Conservation (phyloP, 2,329 filamentous ascomycete genomes). For the Epicoccum sorghinum region DNA sequence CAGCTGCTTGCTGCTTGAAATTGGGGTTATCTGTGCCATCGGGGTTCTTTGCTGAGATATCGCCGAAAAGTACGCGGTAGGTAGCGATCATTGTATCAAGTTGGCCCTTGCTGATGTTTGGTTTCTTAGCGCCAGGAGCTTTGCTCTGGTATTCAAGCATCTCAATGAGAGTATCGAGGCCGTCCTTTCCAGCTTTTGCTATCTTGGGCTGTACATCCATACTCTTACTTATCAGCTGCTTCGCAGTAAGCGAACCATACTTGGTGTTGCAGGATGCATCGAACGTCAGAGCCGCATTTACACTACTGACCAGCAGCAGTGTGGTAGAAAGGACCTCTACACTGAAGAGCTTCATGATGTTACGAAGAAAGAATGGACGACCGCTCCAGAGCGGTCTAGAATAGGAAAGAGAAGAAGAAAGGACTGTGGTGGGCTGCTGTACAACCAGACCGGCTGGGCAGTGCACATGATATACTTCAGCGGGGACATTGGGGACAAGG, state of each 20-base stretch:
- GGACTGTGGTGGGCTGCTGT: neutral
- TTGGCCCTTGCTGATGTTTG: constrained; percentile 2
- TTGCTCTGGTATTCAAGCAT: constrained; percentile 12
- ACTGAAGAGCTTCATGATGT: constrained; percentile 12
- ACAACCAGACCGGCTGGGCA: neutral
- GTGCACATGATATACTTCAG: constrained; percentile 1
- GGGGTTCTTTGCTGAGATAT: constrained; percentile 7
- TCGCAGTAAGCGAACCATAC: constrained; percentile 16
- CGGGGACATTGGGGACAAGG: neutral
- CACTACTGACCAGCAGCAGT: constrained; percentile 11
- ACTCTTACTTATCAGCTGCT: constrained; percentile 16
- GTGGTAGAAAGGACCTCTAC: constrained; percentile 1
- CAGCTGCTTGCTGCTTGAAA: constrained; percentile 6
- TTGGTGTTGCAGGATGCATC: constrained; percentile 16
- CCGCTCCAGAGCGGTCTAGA: constrained; percentile 10
- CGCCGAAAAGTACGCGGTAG: constrained; percentile 16
- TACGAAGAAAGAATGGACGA: constrained; percentile 13
- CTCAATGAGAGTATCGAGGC: constrained; percentile 8
- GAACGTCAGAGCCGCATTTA: constrained; percentile 12
- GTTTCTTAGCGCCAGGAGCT: constrained; percentile 10
- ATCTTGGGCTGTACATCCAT: constrained; percentile 13
- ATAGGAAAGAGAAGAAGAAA: neutral
- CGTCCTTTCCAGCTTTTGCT: constrained; percentile 13
- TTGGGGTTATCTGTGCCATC: constrained; percentile 8
- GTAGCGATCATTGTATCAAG: constrained; percentile 14